A percentile compares a stretch with the other conserved stretches of the same genome.
Conservation (phyloP, 441 rosid genomes). For the Jatropha podagrica region DNA sequence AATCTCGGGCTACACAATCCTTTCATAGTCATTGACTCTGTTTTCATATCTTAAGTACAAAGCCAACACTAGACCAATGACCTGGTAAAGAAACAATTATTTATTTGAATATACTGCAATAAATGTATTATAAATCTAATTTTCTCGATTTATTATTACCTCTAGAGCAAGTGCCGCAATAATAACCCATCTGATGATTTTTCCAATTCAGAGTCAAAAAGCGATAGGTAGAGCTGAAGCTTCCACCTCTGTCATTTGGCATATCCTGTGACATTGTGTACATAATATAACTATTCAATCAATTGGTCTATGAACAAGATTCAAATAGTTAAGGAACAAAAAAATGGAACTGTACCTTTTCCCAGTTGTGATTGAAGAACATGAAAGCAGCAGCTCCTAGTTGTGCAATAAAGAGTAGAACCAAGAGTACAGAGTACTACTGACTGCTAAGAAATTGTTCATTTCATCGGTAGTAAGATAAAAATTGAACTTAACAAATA, state of each 20-base stretch:
- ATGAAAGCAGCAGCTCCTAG: constrained; percentile 7
- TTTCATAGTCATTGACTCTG: neutral
- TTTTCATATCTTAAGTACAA: neutral
- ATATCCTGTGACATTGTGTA: neutral
- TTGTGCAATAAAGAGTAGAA: constrained; percentile 15
- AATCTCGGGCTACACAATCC: neutral
- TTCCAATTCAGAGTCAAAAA: neutral
- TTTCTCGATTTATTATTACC: neutral
- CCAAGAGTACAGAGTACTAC: constrained; percentile 1
- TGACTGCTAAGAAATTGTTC: constrained; percentile 4
- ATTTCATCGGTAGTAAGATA: neutral
- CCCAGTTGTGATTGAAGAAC: neutral
- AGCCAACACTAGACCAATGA: neutral
- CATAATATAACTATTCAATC: neutral
- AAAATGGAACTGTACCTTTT: neutral
- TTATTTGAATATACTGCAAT: neutral
- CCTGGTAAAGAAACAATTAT: neutral
- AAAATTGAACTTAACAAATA: too few species aligned
- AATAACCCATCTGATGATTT: constrained; percentile 10
- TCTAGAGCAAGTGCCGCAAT: neutral
- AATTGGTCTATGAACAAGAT: neutral
- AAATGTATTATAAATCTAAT: neutral
- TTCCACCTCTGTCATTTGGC: constrained; percentile 10
- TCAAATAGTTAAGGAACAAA: neutral
- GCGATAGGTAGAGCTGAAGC: constrained; percentile 2